phyloP scores from a whole-genome alignment of 2,329 filamentous ascomycete genomes.

The Xylariaceae sp. region DNA sequence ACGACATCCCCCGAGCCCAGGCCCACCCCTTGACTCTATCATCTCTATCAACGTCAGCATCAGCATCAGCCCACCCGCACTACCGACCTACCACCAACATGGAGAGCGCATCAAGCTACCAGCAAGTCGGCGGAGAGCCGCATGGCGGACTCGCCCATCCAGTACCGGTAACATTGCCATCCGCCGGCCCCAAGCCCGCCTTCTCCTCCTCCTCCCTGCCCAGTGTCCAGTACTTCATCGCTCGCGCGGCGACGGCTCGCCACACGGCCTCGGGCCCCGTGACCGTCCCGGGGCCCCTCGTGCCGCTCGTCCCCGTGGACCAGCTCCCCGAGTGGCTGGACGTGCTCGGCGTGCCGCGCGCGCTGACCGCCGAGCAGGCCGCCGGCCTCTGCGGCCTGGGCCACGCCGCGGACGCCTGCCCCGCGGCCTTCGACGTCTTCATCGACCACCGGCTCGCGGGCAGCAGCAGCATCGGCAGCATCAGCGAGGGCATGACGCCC shows the following conservation, averaged over 20 bases:
- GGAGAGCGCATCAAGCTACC: not conserved
- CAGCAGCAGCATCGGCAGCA: not conserved
- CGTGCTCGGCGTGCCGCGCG: conserved; percentile 35
- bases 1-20: not conserved
- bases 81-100: not conserved
- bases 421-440: conserved; percentile 20
- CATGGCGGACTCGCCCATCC: conserved; percentile 2
- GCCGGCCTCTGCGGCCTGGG: conserved; percentile 33
- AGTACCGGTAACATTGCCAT: too few species aligned
- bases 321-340: conserved; percentile 41
- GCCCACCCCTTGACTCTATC: too few species aligned
- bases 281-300: conserved; percentile 28
- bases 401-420: conserved; percentile 12
- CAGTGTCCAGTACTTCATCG: conserved; percentile 35
- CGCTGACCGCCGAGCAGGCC: conserved; percentile 30
- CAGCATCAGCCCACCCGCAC: not conserved
- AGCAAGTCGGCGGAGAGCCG: not conserved
- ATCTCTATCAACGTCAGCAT: too few species aligned
- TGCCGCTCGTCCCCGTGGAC: conserved; percentile 48
- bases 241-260: conserved; percentile 30
- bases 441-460: conserved; percentile 7
- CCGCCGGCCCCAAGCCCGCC: not conserved
- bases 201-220: not conserved
- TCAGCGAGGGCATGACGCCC: not conserved
- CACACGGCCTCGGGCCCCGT: conserved; percentile 18